Evolutionary conservation across 2,329 filamentous ascomycete genomes (phyloP).

Genomic region (Orbilia javanica): DNA sequence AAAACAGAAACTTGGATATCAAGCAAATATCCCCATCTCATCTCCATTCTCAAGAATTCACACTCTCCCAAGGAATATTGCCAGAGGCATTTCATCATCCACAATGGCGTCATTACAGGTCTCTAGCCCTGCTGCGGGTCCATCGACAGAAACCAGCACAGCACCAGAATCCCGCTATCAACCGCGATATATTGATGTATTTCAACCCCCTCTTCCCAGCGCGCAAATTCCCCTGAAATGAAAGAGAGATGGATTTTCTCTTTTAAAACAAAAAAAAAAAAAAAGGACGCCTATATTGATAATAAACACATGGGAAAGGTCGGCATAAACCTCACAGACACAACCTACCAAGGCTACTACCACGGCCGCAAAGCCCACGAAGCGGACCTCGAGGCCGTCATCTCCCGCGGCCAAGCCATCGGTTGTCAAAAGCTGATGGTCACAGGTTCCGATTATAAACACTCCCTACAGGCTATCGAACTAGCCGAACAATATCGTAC

Average conservation of each 20-base stretch:
- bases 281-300: background rate
- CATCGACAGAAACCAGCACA: background rate
- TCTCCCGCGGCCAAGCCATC: slow-evolving; percentile 80
- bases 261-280: background rate
- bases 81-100: slow-evolving; percentile 7
- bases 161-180: slow-evolving; percentile 34
- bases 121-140: slow-evolving; percentile 8
- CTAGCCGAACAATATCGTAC: slow-evolving; percentile 80
- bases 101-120: slow-evolving; percentile 47
- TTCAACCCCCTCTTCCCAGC: background rate
- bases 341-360: slow-evolving; percentile 86
- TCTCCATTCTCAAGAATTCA: background rate
- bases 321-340: slow-evolving; percentile 95
- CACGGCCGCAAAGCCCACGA: slow-evolving; percentile 79
- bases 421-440: slow-evolving; percentile 92
- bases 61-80: background rate
- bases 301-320: slow-evolving; percentile 66
- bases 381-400: slow-evolving; percentile 79
- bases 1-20: background rate
- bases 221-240: no score
- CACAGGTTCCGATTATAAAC: slow-evolving; percentile 87
- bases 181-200: slow-evolving; percentile 56
- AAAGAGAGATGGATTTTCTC: no score
- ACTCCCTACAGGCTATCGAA: slow-evolving; percentile 79
- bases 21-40: background rate